Percentiles rank a stretch among this genome's conserved stretches.
Evolutionary conservation across 371 early-diverging fungal species (phyloP).

Genomic region (Batrachochytrium dendrobatidis): DNA sequence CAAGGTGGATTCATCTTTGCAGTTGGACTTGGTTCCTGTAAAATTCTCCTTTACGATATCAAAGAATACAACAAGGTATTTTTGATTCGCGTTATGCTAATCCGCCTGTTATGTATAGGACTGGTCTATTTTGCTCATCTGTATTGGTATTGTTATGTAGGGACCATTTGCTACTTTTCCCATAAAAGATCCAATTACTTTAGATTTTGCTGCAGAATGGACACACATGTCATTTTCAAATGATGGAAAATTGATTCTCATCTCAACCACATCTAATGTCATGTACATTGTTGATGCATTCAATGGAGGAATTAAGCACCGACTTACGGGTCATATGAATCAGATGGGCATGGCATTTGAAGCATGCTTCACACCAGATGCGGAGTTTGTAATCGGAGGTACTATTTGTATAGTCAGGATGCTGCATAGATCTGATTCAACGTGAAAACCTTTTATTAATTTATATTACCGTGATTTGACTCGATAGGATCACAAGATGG

Average conservation of each 20-base stretch:
- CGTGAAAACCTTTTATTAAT: too few species aligned
- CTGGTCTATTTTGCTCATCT: too few species aligned
- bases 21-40: slow-evolving; percentile 45
- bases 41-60: slow-evolving; percentile 63
- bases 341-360: slow-evolving; percentile 25
- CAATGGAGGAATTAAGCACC: slow-evolving; percentile 39
- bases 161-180: slow-evolving; percentile 39
- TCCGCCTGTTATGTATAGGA: neutral
- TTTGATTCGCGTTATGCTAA: neutral
- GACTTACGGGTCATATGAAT: slow-evolving; percentile 46
- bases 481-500: slow-evolving; percentile 64
- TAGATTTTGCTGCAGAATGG: neutral
- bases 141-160: neutral
- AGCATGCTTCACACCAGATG: slow-evolving; percentile 70
- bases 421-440: too few species aligned
- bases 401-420: too few species aligned
- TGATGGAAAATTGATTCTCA: slow-evolving; percentile 64
- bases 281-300: slow-evolving; percentile 69
- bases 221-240: slow-evolving; percentile 57
- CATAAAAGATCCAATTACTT: slow-evolving; percentile 12
- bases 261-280: slow-evolving; percentile 59
- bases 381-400: slow-evolving; percentile 61
- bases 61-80: slow-evolving; percentile 36
- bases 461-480: too few species aligned
- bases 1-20: slow-evolving; percentile 75